phyloP scores from a whole-genome alignment of 306 rosid genomes.

The Castanea sativa region DNA sequence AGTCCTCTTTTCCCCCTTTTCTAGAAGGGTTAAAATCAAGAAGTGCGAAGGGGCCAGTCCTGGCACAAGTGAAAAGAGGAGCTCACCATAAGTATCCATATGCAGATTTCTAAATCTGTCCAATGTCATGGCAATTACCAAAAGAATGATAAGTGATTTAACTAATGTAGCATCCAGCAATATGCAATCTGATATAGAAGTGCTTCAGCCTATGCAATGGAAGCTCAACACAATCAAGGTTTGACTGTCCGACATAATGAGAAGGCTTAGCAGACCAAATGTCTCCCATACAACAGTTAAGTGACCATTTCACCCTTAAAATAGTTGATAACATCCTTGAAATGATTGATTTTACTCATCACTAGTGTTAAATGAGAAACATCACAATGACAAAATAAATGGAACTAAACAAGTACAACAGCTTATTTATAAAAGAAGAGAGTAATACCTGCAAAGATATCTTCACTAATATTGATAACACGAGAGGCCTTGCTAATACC shows the following conservation, averaged over 20 bases:
- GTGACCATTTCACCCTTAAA: background rate
- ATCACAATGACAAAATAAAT: background rate
- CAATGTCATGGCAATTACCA: background rate
- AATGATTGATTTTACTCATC: background rate
- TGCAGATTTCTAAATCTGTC: too few species aligned
- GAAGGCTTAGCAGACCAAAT: background rate
- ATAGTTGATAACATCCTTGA: background rate
- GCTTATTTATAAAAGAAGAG: background rate
- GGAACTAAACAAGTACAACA: background rate
- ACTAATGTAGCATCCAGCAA: background rate
- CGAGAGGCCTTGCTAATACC: slow-evolving; percentile 98
- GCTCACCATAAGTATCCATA: too few species aligned
- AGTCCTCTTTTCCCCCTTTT: background rate
- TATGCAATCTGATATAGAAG: background rate
- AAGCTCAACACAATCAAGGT: background rate
- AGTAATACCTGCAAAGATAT: slow-evolving; percentile 72
- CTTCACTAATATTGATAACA: slow-evolving; percentile 89
- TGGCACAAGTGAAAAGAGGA: background rate
- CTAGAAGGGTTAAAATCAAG: background rate
- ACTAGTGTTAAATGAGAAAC: background rate
- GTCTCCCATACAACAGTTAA: background rate
- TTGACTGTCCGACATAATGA: background rate
- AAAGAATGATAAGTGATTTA: background rate
- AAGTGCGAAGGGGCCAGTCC: background rate
- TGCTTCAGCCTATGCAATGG: background rate